A percentile compares a stretch with the other conserved stretches of the same genome.
These are phyloP conservation scores for Rhizophagus sp. DNA, from an alignment of 192 early-diverging fungal species.

Conservation along the genomic window DNA sequence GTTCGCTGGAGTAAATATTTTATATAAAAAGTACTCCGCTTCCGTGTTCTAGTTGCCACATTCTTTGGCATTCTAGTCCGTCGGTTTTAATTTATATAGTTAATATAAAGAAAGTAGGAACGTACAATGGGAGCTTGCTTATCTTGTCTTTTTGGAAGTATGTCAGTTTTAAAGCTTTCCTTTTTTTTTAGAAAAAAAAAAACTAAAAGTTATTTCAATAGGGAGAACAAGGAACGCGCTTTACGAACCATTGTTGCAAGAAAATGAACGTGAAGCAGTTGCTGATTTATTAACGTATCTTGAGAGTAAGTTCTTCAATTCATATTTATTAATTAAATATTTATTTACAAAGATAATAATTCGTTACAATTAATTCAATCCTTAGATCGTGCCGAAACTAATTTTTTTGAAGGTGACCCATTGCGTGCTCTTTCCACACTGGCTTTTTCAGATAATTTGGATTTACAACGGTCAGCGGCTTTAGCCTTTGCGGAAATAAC, in stretches of 20 bases:
- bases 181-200: not conserved
- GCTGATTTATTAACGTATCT: conserved; percentile 65
- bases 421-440: conserved; percentile 79
- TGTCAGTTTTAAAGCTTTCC: not conserved
- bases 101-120: not conserved
- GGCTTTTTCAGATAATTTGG: conserved; percentile 82
- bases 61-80: conserved; percentile 6
- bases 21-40: not conserved
- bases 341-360: not conserved
- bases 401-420: conserved; percentile 83
- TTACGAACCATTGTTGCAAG: conserved; percentile 67
- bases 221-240: conserved; percentile 40
- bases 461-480: conserved; percentile 83
- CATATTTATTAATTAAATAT: not conserved
- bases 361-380: not conserved
- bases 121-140: conserved; percentile 25
- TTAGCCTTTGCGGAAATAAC: conserved; percentile 90
- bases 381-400: conserved; percentile 73
- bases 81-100: not conserved
- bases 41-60: not conserved
- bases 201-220: not conserved
- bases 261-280: conserved; percentile 71
- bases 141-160: conserved; percentile 25
- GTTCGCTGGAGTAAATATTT: not conserved
- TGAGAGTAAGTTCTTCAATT: conserved; percentile 54